Conservation (phyloP, 2,329 filamentous ascomycete species). For the Chrysosporium queenslandicum region DNA sequence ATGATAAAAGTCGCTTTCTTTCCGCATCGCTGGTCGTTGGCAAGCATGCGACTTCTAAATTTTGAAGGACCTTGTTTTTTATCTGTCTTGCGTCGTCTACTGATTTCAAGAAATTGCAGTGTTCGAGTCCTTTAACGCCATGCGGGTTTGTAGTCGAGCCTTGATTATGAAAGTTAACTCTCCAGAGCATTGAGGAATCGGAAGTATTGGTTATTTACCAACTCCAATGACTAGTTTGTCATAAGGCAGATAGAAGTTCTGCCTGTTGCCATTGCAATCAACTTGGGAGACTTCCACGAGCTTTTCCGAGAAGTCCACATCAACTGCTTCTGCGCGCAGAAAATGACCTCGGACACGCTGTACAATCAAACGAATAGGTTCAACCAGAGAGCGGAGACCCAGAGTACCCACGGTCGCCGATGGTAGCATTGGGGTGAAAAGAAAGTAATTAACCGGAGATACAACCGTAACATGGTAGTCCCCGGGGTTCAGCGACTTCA, state of each 20-base stretch:
- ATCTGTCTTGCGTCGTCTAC: slow-evolving; percentile 86
- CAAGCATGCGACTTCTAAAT: slow-evolving; percentile 83
- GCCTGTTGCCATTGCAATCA: slow-evolving; percentile 60
- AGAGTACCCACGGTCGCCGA: slow-evolving; percentile 94
- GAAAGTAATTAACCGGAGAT: slow-evolving; percentile 89
- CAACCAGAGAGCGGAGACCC: slow-evolving; percentile 80
- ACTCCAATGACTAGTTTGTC: slow-evolving; percentile 92
- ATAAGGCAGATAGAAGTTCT: slow-evolving; percentile 87
- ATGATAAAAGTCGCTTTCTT: slow-evolving; percentile 75
- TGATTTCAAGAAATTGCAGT: slow-evolving; percentile 92
- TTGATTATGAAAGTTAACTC: no score
- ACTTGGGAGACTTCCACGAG: slow-evolving; percentile 74
- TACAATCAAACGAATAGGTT: slow-evolving; percentile 82
- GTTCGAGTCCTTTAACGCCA: slow-evolving; percentile 85
- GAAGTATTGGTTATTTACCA: slow-evolving; percentile 36
- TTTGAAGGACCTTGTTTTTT: slow-evolving; percentile 76
- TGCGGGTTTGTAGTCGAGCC: slow-evolving; percentile 87
- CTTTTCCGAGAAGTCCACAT: slow-evolving; percentile 85
- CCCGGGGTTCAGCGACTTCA: slow-evolving; percentile 81
- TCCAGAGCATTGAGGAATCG: no score
- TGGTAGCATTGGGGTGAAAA: slow-evolving; percentile 96
- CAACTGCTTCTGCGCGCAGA: slow-evolving; percentile 72
- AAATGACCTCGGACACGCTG: slow-evolving; percentile 74
- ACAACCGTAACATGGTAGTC: slow-evolving; percentile 95
- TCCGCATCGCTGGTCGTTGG: slow-evolving; percentile 86